phyloP scores from a whole-genome alignment of 257 asterid genomes.

The Phtheirospermum japonicum region DNA sequence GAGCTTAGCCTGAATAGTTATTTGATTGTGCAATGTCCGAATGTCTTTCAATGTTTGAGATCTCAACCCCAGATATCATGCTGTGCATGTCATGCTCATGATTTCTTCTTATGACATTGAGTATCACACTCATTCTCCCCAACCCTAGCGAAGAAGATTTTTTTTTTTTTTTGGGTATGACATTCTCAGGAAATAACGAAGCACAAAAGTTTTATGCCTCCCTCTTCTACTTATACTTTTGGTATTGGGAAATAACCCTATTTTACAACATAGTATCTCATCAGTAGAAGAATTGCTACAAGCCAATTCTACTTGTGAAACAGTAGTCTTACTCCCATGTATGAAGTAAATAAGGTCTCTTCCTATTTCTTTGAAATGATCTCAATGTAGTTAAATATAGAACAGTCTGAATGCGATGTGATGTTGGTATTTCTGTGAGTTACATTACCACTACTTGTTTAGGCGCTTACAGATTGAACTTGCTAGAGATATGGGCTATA shows the following conservation, averaged over 20 bases:
- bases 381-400: slow-evolving; percentile 11
- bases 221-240: slow-evolving; percentile 13
- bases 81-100: too few species aligned
- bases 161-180: too few species aligned
- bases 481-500: slow-evolving; percentile 91
- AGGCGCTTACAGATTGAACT: slow-evolving; percentile 97
- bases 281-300: background rate
- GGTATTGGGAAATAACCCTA: slow-evolving; percentile 3
- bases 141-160: too few species aligned
- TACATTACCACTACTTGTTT: slow-evolving; percentile 47
- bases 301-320: background rate
- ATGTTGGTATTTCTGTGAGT: slow-evolving; percentile 35
- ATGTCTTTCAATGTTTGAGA: too few species aligned
- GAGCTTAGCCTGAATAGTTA: too few species aligned
- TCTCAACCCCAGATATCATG: too few species aligned
- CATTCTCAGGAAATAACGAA: too few species aligned
- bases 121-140: too few species aligned
- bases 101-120: too few species aligned
- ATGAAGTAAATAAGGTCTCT: slow-evolving; percentile 13
- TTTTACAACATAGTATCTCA: slow-evolving; percentile 9
- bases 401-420: slow-evolving; percentile 21
- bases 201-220: too few species aligned
- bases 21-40: too few species aligned
- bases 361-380: slow-evolving; percentile 13
- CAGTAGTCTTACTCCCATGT: background rate